Base-by-base conservation (phyloP, 768 basidiomycete genomes). In the Pulveroboletus sp. region DNA sequence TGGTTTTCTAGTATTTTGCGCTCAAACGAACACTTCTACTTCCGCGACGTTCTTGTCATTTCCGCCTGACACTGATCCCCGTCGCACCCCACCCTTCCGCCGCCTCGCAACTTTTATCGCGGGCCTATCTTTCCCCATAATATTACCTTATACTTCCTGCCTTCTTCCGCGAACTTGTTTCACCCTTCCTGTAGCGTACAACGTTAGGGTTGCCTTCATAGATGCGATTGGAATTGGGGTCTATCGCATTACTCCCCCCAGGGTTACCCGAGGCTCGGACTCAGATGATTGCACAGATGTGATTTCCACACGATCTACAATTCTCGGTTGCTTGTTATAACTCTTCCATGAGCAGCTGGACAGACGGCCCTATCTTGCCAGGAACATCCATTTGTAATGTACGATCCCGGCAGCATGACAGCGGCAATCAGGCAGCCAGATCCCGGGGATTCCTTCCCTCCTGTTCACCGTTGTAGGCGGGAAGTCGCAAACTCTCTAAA, bases 201-300 rank as follows among this genome's bases (percentile, higher is more conserved):
- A 67, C 65, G 6, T 51, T 67, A 41, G 65, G 65, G 38, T 42
- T 67, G 26, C 63, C 68, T 53, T 59, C 54, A 43, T 67, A 67
- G 49, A 65, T 37, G 41, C 31, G 45, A 41, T 36, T 49, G 7
- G n/a, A 46, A 47, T 36, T 17, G 29, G 36, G 30, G 46, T 29
- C 22, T 22, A 27, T 43, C 44, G 40, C 45, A 44, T 50, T 41
- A 24, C 32, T 45, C 36, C 44, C 22, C 36, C 45, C 51, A 43
- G 54, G 51, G 49, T 42, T 41, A 26, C 16, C 37, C 20, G 24
- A 34, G 30, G 49, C 47, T 22, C 43, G 53, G 30, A 38, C 31
- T 42, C 42, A 53, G 35, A 54, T 56, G 50, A 49, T 48, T 38
- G 39, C 30, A 36, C 24, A n/a, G 16, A 37, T 44, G 50, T 37